Percentiles rank a stretch among this genome's conserved stretches.
phyloP scores from a whole-genome alignment of 768 basidiomycete genomes.

The Hericium rajendrae region DNA sequence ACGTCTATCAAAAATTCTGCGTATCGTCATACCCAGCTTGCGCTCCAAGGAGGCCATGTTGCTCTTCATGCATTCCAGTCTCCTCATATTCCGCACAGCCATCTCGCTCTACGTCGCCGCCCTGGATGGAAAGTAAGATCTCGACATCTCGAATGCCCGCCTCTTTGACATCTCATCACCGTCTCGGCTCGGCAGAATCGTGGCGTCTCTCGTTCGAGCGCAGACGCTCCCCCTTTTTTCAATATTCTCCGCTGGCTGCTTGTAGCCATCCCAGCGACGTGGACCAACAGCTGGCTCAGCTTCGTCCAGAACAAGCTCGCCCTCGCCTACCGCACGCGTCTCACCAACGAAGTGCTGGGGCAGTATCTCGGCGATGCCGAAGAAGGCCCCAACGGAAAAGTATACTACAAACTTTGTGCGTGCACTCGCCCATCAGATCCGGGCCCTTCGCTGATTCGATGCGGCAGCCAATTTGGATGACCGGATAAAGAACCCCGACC shows the following conservation, averaged over 20 bases:
- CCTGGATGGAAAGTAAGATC: slow-evolving; percentile 72
- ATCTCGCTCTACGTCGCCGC: slow-evolving; percentile 92
- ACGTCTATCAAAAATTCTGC: slow-evolving; percentile 64
- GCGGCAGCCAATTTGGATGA: slow-evolving; percentile 82
- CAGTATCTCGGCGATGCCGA: slow-evolving; percentile 74
- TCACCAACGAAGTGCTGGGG: slow-evolving; percentile 75
- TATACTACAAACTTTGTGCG: slow-evolving; percentile 89
- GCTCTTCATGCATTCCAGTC: slow-evolving; percentile 77
- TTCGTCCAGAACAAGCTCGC: slow-evolving; percentile 91
- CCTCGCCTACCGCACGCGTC: slow-evolving; percentile 77
- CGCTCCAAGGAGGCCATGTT: slow-evolving; percentile 83
- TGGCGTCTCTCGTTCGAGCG: slow-evolving; percentile 87
- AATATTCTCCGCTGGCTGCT: slow-evolving; percentile 87
- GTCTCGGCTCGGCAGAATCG: slow-evolving; percentile 49
- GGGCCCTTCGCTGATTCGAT: neutral
- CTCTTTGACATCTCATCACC: slow-evolving; percentile 1
- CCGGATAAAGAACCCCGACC: slow-evolving; percentile 91
- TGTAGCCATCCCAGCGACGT: slow-evolving; percentile 88
- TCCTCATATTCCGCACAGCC: slow-evolving; percentile 83
- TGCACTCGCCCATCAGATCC: slow-evolving; percentile 2
- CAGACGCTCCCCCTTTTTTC: slow-evolving; percentile 67
- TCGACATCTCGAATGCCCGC: neutral
- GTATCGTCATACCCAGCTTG: slow-evolving; percentile 81
- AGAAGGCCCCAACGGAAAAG: slow-evolving; percentile 61
- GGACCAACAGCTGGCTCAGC: slow-evolving; percentile 87